Base-by-base conservation (phyloP, 1,284 basidiomycete genomes). In the Ceratobasidium sp. region DNA sequence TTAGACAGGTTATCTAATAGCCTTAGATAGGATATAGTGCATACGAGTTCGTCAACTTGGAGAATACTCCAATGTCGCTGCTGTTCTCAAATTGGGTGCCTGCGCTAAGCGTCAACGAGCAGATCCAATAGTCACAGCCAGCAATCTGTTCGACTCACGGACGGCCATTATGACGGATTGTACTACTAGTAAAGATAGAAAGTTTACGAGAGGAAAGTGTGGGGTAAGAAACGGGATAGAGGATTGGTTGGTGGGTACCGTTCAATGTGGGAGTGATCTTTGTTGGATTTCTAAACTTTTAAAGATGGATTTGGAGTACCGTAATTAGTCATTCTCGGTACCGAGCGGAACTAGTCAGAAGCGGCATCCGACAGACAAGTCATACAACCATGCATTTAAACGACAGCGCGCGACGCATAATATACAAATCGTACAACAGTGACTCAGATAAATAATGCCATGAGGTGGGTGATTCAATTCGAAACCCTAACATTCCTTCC, bases 1-100 rank as follows among this genome's bases (percentile, higher is more conserved):
- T 60, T 60, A 60, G 36, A 24, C 27, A 22, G 11, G 45, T 5
- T 6, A 19, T 9, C 27, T 1, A n/a, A 9, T 22, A 66, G 29
- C 19, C 14, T 41, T 33, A 17, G 19, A 17, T 24, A 33, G 15
- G 3, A 3, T 2, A 57, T 50, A 22, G 47, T 45, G 56, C 77
- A 76, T 79, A 88, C 82, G 86, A 84, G 88, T 99, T 99, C 81
- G 97, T 99, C 80, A 97, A 90, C 86, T 95, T 98, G 81, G 95
- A 86, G 85, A 96, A 97, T 59, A 97, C 95, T 81, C 96, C 95
- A 79, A 99, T 91, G 81, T 99, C 97, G 85, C 93, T 96, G 84
- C 91, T 96, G 87, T 98, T 98, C 87, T 99, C 97, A 82, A 98
- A 99, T 86, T 95, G 93, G 78, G 93, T 86, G 82, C 94, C 94